Percentiles rank a stretch among this genome's conserved stretches.
Conservation (phyloP, 2,329 filamentous ascomycete species). For the Epichloe sylvatica region DNA sequence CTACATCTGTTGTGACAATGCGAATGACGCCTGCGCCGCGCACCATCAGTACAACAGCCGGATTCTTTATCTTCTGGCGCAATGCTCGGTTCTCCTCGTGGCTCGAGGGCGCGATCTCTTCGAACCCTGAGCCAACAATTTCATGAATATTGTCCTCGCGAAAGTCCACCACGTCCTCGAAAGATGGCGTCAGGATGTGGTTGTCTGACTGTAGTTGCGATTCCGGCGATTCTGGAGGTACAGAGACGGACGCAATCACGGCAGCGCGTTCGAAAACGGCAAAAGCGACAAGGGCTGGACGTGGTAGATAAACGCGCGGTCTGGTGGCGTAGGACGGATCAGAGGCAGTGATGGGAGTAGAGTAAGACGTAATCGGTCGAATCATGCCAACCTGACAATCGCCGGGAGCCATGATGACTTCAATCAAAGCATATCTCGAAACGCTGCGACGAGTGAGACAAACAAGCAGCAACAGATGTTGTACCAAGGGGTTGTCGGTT, state of each 20-base stretch:
- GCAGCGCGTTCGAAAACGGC: slow-evolving; percentile 67
- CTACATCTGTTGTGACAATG: slow-evolving; percentile 42
- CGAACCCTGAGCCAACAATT: slow-evolving; percentile 48
- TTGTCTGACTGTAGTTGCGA: slow-evolving; percentile 59
- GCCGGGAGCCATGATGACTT: slow-evolving; percentile 46
- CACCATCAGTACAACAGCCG: slow-evolving; percentile 46
- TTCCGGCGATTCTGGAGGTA: slow-evolving; percentile 55
- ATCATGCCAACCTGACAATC: slow-evolving; percentile 47
- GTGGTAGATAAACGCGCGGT: slow-evolving; percentile 63
- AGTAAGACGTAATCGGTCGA: slow-evolving; percentile 53
- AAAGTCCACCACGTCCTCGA: slow-evolving; percentile 79
- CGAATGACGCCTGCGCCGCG: slow-evolving; percentile 49
- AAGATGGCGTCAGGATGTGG: slow-evolving; percentile 49
- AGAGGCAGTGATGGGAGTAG: slow-evolving; percentile 32
- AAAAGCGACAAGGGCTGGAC: slow-evolving; percentile 67
- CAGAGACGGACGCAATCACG: slow-evolving; percentile 59
- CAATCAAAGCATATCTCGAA: slow-evolving; percentile 61
- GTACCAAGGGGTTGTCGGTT: slow-evolving; percentile 36
- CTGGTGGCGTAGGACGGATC: slow-evolving; percentile 22
- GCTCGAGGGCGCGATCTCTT: slow-evolving; percentile 33
- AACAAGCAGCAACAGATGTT: slow-evolving; percentile 49
- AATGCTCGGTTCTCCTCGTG: slow-evolving; percentile 35
- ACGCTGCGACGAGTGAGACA: slow-evolving; percentile 37
- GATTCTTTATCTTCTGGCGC: slow-evolving; percentile 45
- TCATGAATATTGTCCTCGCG: slow-evolving; percentile 50